These are phyloP conservation scores for Scalesia atractyloides DNA, from an alignment of 129 eudicot species.

Conservation along the genomic window DNA sequence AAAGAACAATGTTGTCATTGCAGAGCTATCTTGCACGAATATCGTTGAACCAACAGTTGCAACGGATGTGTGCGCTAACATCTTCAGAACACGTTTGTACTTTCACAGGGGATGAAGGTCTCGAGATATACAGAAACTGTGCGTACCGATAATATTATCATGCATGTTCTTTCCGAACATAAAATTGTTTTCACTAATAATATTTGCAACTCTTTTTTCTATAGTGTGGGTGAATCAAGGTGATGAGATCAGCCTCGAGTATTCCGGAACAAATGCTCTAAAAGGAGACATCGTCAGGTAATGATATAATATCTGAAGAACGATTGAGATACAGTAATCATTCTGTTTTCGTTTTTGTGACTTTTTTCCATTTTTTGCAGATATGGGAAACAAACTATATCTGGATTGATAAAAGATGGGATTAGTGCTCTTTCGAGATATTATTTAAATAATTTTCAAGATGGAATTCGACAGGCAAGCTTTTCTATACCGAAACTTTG, in stretches of 20 bases:
- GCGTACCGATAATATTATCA: slow-evolving; percentile 30
- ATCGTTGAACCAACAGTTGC: slow-evolving; percentile 66
- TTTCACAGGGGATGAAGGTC: slow-evolving; percentile 77
- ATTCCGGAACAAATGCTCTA: slow-evolving; percentile 95
- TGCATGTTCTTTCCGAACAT: slow-evolving; percentile 7
- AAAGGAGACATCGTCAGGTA: slow-evolving; percentile 96
- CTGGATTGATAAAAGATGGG: slow-evolving; percentile 84
- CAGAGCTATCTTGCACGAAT: slow-evolving; percentile 88
- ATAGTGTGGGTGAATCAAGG: slow-evolving; percentile 98
- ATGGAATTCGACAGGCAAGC: slow-evolving; percentile 91
- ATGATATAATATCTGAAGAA: slow-evolving; percentile 6
- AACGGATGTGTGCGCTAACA: slow-evolving; percentile 63
- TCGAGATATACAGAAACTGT: slow-evolving; percentile 71
- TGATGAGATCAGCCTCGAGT: slow-evolving; percentile 91
- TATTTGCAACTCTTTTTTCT: slow-evolving; percentile 15
- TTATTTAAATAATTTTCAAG: slow-evolving; percentile 87
- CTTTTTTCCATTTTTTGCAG: slow-evolving; percentile 40
- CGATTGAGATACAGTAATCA: neutral
- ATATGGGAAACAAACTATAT: slow-evolving; percentile 87
- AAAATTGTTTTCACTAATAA: slow-evolving; percentile 18
- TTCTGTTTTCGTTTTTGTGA: slow-evolving; percentile 14
- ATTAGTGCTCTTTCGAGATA: slow-evolving; percentile 93
- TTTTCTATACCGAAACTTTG: slow-evolving; percentile 3
- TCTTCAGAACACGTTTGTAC: slow-evolving; percentile 48
- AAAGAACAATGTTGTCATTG: slow-evolving; percentile 16